Evolutionary conservation across 176 grass and related monocot genomes (phyloP), one percentile per base, ranked within the genome.

Genomic region (Aechmea fasciata): DNA sequence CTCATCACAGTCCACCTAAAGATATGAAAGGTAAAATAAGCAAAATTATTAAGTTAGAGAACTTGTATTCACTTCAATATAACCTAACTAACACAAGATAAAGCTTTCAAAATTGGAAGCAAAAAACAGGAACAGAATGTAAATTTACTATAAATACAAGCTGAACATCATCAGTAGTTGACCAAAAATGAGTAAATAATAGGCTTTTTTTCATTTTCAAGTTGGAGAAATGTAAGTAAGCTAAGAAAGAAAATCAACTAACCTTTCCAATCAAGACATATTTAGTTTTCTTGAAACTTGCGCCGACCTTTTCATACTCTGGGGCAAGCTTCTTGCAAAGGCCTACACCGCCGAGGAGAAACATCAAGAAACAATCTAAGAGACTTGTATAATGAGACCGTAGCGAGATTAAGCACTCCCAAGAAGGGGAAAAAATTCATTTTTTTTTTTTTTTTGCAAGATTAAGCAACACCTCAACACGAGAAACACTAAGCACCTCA

Each of bases 241-340:
- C 33, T 7, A 13, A 13, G 52, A 23, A 14, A 25, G 68, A 70
- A 52, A 68, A 57, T 61, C 11, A 49, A 81, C 72, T 70, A 63
- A 93, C 89, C 89, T 93, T 97, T 54, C 86, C 94, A 19, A 97
- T 97, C 53, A 97, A 79, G 19, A 97, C 79, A 53, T 86, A 85
- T 82, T 97, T 97, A 70, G 86, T 77, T 75, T 92, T 97, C 69
- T 92, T 97, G 73, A 97, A 97, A 73, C 89, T 97, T 72, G 77
- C 83, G 9, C 84, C 82, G 13, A 97, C 86, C 70, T 97, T 87
- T 78, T 93, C 94, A 72, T 97, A 97, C 70, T 97, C 89, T 14
- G 94, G 94, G 20, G 94, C 94, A 85, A 97, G 94, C 57, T 97
- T 97, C 86, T 97, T 97, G 80, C 94, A n/a, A n/a, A 97, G 69